These are phyloP conservation scores for Aspergillus hancockii DNA, from an alignment of 495 filamentous ascomycete genomes.

Conservation along the genomic window DNA sequence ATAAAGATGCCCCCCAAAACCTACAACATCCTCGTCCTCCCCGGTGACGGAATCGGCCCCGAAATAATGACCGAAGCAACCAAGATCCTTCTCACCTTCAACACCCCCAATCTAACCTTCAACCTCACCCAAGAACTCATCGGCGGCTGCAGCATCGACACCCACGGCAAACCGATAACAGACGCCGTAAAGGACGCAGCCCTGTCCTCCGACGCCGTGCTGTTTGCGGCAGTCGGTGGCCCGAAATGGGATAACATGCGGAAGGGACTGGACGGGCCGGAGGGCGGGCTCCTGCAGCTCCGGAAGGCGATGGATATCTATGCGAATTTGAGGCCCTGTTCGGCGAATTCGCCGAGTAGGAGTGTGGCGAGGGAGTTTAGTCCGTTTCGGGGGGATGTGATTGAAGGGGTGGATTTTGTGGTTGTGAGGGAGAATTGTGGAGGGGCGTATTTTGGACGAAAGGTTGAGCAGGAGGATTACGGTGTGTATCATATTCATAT, in stretches of 20 bases:
- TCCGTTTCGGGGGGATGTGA: conserved; percentile 47
- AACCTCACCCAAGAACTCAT: conserved; percentile 47
- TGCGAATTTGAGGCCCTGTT: conserved; percentile 52
- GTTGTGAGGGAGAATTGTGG: conserved; percentile 54
- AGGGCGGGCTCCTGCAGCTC: conserved; percentile 47
- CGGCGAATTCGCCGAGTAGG: conserved; percentile 40
- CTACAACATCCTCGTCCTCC: conserved; percentile 53
- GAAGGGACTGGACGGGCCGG: conserved; percentile 45
- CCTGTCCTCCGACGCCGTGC: conserved; percentile 44
- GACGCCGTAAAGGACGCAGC: conserved; percentile 45
- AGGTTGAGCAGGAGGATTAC: conserved; percentile 47
- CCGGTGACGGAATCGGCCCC: conserved; percentile 57
- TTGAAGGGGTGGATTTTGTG: conserved; percentile 51
- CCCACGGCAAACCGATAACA: conserved; percentile 45
- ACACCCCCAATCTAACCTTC: conserved; percentile 39
- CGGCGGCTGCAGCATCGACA: conserved; percentile 50
- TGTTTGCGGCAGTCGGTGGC: conserved; percentile 52
- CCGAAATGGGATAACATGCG: conserved; percentile 51
- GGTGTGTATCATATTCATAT: conserved; percentile 26
- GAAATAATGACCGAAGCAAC: conserved; percentile 55
- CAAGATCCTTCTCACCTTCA: conserved; percentile 51
- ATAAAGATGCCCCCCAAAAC: conserved; percentile 9
- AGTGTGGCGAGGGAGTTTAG: conserved; percentile 40
- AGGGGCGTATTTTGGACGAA: conserved; percentile 54
- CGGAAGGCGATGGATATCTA: conserved; percentile 51